Evolutionary conservation across 2,329 filamentous ascomycete species (phyloP).

Genomic region (Colletotrichum spaethianum): DNA sequence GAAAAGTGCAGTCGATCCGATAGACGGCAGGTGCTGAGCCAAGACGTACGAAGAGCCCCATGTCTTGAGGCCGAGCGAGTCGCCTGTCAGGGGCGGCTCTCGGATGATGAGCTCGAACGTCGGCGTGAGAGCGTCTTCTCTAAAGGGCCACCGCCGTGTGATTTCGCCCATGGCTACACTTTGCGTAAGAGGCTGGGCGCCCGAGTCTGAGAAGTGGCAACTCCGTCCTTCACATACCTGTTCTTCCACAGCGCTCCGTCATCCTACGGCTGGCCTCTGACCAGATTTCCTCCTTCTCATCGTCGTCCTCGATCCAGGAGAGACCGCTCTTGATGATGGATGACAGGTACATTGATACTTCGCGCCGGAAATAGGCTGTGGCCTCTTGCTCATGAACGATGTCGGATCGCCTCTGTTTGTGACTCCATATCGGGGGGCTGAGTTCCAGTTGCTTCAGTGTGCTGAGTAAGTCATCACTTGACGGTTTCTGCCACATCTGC

Average conservation of each 20-base stretch:
- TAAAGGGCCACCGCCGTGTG: constrained; percentile 68
- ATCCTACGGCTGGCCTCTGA: constrained; percentile 83
- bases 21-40: constrained; percentile 75
- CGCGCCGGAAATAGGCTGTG: constrained; percentile 60
- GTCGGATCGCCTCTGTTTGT: constrained; percentile 57
- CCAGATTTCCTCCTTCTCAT: constrained; percentile 79
- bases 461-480: constrained; percentile 73
- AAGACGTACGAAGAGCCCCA: constrained; percentile 94
- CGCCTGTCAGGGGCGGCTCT: constrained; percentile 89
- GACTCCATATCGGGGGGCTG: constrained; percentile 78
- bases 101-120: constrained; percentile 78
- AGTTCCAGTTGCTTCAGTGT: constrained; percentile 77
- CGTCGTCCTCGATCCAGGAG: constrained; percentile 77
- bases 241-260: constrained; percentile 87
- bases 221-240: constrained; percentile 60
- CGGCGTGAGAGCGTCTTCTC: constrained; percentile 49
- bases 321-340: constrained; percentile 78
- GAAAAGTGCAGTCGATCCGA: constrained; percentile 61
- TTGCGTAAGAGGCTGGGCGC: background rate
- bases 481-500: constrained; percentile 84
- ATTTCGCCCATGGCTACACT: constrained; percentile 70
- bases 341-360: constrained; percentile 76
- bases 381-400: constrained; percentile 58
- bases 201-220: background rate
- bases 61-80: constrained; percentile 92